phyloP scores from a whole-genome alignment of 805 yeast genomes.

The Wickerhamomyces alni region DNA sequence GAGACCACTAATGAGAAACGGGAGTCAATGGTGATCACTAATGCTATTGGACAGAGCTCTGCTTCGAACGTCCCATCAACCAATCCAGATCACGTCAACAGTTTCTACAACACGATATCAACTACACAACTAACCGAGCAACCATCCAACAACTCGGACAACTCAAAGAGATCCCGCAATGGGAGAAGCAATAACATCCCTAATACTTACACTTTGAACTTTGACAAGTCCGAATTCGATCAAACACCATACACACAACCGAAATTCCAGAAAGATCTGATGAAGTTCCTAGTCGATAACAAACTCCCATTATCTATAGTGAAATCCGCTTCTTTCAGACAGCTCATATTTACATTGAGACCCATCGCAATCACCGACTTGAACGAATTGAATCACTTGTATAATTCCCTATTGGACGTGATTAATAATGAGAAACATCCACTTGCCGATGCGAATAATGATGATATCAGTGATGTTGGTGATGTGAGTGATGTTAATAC shows the following conservation, averaged over 20 bases:
- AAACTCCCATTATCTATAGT: conserved; percentile 41
- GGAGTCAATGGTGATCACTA: conserved; percentile 26
- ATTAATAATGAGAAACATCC: conserved; percentile 16
- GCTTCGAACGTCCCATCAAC: background rate
- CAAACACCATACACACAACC: conserved; percentile 37
- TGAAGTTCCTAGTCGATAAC: conserved; percentile 47
- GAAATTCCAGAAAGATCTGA: conserved; percentile 44
- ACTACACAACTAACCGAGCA: conserved; percentile 3
- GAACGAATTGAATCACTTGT: conserved; percentile 38
- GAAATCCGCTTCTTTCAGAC: conserved; percentile 46
- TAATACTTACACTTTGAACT: background rate
- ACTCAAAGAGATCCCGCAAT: background rate
- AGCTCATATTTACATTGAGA: conserved; percentile 42
- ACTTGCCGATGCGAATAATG: background rate
- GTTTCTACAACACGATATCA: conserved; percentile 26
- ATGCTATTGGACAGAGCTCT: background rate
- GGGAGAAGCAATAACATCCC: background rate
- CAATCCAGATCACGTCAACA: conserved; percentile 24
- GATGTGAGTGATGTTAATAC: background rate
- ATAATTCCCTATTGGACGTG: conserved; percentile 40
- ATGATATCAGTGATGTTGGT: background rate
- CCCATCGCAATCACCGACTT: conserved; percentile 43
- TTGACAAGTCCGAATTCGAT: conserved; percentile 25
- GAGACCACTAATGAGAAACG: conserved; percentile 36
- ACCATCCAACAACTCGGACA: background rate